Conservation (phyloP, 2,329 filamentous ascomycete genomes). For the Grosmannia serpens region DNA sequence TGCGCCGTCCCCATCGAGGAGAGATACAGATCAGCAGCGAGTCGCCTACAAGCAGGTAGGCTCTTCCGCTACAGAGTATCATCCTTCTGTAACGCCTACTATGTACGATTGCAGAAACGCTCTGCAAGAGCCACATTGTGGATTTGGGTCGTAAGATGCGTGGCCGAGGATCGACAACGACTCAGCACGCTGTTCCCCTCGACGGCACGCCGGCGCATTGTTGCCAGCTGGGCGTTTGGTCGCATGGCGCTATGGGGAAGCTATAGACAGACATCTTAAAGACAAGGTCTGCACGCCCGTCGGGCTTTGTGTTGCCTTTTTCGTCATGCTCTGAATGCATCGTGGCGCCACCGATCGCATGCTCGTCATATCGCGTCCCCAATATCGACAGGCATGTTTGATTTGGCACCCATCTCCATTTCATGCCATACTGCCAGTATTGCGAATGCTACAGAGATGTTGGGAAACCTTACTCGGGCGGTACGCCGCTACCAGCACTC, state of each 20-base stretch:
- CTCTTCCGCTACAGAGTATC: too few relatives aligned
- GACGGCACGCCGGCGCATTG: background rate
- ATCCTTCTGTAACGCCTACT: background rate
- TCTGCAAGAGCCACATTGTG: background rate
- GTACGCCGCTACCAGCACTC: background rate
- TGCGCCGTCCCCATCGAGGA: background rate
- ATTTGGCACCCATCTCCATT: background rate
- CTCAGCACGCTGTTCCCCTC: background rate
- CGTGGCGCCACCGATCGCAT: background rate
- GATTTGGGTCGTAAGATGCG: background rate
- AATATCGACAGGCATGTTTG: background rate
- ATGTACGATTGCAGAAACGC: too few relatives aligned
- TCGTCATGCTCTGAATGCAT: background rate
- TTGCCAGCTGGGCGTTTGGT: background rate
- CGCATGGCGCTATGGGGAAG: too few relatives aligned
- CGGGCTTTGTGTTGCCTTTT: background rate
- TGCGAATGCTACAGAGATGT: too few relatives aligned
- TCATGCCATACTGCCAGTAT: too few relatives aligned
- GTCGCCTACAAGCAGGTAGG: too few relatives aligned
- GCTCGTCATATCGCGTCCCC: background rate
- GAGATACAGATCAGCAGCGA: slow-evolving; percentile 3
- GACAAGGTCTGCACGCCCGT: background rate
- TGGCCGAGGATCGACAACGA: background rate
- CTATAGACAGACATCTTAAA: background rate
- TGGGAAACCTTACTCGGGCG: background rate